Conservation (phyloP, 2,329 filamentous ascomycete species). For the Fusarium sacchari region DNA sequence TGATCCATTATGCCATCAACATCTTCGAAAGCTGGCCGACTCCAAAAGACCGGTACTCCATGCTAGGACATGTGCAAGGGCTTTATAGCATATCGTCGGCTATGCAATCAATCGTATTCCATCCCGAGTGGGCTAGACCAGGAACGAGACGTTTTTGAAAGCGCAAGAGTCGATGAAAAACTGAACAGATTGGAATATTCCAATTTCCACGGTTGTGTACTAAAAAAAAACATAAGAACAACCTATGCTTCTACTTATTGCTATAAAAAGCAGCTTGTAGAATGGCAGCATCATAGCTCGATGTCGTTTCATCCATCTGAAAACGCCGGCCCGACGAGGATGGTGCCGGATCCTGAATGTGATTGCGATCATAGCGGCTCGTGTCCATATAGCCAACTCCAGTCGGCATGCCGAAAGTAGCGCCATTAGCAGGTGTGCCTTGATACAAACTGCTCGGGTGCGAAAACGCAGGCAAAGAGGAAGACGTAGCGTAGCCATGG, state of each 20-base stretch:
- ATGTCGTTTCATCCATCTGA: constrained; percentile 48
- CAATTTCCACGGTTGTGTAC: not conserved
- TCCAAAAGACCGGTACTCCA: not conserved
- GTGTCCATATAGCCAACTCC: constrained; percentile 17
- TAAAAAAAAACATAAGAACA: not conserved
- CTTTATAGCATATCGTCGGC: not conserved
- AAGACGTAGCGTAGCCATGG: constrained; percentile 38
- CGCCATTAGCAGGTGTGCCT: constrained; percentile 54
- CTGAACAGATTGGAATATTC: not conserved
- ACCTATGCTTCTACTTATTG: constrained; percentile 34
- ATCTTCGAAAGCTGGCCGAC: not conserved
- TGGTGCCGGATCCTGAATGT: constrained; percentile 26
- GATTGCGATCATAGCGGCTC: constrained; percentile 29
- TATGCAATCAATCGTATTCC: not conserved
- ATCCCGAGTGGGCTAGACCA: constrained; percentile 24
- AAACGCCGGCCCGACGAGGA: constrained; percentile 39
- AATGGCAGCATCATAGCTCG: constrained; percentile 50
- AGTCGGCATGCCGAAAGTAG: constrained; percentile 26
- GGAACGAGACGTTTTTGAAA: constrained; percentile 11
- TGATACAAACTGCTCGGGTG: constrained; percentile 62
- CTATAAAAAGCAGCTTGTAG: constrained; percentile 48
- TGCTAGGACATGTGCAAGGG: not conserved
- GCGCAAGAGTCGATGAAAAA: not conserved
- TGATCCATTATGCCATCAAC: not conserved
- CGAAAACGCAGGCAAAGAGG: constrained; percentile 54